A percentile compares a stretch with the other conserved stretches of the same genome.
phyloP scores from a whole-genome alignment of 441 rosid genomes.

The Daphne laureola region DNA sequence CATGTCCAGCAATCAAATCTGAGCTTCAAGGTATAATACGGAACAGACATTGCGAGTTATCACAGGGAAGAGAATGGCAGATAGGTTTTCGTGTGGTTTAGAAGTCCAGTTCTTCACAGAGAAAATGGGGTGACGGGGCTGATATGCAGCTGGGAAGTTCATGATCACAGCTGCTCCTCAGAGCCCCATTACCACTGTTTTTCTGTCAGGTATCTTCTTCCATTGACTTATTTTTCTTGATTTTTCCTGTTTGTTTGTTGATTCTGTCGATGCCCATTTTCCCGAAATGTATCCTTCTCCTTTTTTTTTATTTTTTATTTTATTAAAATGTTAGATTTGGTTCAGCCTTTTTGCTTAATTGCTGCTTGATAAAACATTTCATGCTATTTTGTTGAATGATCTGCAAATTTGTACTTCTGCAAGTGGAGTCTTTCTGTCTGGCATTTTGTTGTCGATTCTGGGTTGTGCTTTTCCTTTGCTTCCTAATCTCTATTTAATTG shows the following conservation, averaged over 20 bases:
- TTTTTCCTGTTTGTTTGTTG: constrained; percentile 5
- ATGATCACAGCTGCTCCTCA: constrained; percentile 44
- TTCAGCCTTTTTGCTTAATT: constrained; percentile 10
- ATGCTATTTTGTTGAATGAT: constrained; percentile 12
- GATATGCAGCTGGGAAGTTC: constrained; percentile 53
- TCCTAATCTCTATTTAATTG: constrained; percentile 7
- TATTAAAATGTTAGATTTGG: constrained; percentile 18
- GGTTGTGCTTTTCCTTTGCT: constrained; percentile 2
- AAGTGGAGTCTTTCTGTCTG: not conserved
- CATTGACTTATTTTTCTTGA: constrained; percentile 13
- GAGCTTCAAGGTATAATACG: constrained; percentile 24
- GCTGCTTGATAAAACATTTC: constrained; percentile 7
- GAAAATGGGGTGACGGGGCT: constrained; percentile 49
- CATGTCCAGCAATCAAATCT: constrained; percentile 21
- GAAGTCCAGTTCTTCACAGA: constrained; percentile 6
- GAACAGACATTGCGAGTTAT: constrained; percentile 10
- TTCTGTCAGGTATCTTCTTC: constrained; percentile 23
- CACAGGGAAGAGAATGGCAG: constrained; percentile 15
- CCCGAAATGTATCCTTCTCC: constrained; percentile 7
- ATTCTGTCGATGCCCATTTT: constrained; percentile 28
- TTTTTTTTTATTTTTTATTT: not conserved
- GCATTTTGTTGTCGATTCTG: constrained; percentile 5
- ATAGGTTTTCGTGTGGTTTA: constrained; percentile 16
- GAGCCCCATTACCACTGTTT: constrained; percentile 10
- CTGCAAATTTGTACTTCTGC: constrained; percentile 4